Evolutionary conservation across 2,329 filamentous ascomycete species (phyloP).

Genomic region (Beauveria australis): DNA sequence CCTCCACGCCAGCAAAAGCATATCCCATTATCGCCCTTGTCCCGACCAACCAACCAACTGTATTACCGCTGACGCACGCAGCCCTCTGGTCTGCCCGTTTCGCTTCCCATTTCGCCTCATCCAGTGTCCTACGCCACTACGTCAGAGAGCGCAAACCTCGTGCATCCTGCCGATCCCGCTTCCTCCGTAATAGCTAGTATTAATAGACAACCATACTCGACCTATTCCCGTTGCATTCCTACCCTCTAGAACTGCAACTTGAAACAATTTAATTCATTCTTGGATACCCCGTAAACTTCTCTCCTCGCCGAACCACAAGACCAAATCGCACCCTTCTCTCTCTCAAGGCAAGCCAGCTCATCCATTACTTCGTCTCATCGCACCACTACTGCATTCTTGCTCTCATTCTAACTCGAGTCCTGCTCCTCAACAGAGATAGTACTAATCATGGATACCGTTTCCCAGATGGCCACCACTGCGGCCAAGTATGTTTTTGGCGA

Average conservation of each 20-base stretch:
- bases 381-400: not conserved
- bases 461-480: conserved; percentile 38
- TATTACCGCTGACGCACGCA: not conserved
- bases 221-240: not conserved
- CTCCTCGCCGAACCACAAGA: not conserved
- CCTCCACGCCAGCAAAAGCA: not conserved
- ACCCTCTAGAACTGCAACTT: not conserved
- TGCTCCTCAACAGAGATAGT: not conserved
- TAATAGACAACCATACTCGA: not conserved
- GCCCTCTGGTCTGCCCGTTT: not conserved
- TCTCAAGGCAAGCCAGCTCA: not conserved
- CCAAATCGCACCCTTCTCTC: not conserved
- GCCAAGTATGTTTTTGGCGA: conserved; percentile 37
- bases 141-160: not conserved
- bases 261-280: not conserved
- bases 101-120: not conserved
- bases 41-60: not conserved
- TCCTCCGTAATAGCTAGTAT: not conserved
- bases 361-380: too few relatives aligned
- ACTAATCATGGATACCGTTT: conserved; percentile 55
- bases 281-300: not conserved
- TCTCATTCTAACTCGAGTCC: not conserved
- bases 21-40: not conserved
- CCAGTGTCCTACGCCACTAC: conserved; percentile 3
- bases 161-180: not conserved